These are phyloP conservation scores for Yueomyces sp. DNA, from an alignment of 805 yeast genomes.

Conservation along the genomic window DNA sequence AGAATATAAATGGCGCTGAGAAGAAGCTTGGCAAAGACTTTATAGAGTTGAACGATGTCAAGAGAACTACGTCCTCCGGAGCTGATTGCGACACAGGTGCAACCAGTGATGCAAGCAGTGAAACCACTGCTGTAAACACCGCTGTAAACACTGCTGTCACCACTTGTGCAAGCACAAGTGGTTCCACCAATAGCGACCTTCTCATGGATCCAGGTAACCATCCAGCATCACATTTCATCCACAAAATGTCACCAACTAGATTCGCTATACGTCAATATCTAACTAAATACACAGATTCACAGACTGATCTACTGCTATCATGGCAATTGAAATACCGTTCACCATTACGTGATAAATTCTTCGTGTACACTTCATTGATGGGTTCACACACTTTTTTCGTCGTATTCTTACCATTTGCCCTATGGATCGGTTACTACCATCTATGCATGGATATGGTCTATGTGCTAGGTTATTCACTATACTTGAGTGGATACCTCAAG, in stretches of 20 bases:
- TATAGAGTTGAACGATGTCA: no score
- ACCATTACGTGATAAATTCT: constrained; percentile 53
- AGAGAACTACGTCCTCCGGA: no score
- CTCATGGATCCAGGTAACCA: constrained; percentile 62
- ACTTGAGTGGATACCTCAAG: constrained; percentile 59
- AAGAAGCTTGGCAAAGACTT: no score
- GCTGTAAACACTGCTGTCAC: no score
- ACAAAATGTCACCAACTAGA: constrained; percentile 41
- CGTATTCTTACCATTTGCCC: constrained; percentile 69
- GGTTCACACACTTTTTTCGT: constrained; percentile 94
- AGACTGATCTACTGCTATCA: constrained; percentile 43
- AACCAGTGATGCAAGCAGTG: no score
- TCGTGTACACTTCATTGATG: constrained; percentile 77
- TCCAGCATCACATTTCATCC: constrained; percentile 50
- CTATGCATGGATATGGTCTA: constrained; percentile 57
- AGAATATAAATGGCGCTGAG: no score
- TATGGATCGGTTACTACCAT: constrained; percentile 62
- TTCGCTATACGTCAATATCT: constrained; percentile 40
- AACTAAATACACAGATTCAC: constrained; percentile 48
- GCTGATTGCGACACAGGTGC: no score
- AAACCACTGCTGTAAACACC: no score
- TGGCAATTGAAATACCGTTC: constrained; percentile 43
- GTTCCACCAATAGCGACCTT: no score
- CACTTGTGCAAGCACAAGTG: no score
- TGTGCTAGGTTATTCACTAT: constrained; percentile 48